These are phyloP conservation scores for Abrus pulchellus DNA, from an alignment of 306 rosid species.

Conservation along the genomic window DNA sequence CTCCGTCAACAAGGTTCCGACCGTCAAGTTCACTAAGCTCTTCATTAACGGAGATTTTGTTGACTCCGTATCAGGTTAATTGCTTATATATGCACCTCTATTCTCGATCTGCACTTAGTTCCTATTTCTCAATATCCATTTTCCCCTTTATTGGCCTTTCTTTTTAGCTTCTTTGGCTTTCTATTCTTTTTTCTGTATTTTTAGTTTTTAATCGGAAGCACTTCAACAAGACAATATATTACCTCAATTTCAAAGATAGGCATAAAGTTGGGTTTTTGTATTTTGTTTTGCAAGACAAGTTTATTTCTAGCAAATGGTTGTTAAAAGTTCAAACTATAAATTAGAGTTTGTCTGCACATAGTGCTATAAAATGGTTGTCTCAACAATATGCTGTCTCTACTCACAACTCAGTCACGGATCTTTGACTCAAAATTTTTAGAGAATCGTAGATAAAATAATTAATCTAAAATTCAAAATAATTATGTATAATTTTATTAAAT, in stretches of 20 bases:
- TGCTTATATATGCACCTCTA: background rate
- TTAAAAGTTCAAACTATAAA: background rate
- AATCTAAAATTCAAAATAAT: too few relatives aligned
- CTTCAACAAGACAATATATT: background rate
- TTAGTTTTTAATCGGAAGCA: too few relatives aligned
- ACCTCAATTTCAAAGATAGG: background rate
- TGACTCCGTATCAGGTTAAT: constrained; percentile 75
- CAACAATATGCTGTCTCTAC: too few relatives aligned
- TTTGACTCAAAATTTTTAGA: too few relatives aligned
- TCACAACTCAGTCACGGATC: too few relatives aligned
- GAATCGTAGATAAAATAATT: too few relatives aligned
- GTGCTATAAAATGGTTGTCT: too few relatives aligned
- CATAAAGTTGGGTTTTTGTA: background rate
- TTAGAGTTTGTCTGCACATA: background rate
- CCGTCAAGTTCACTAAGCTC: constrained; percentile 77
- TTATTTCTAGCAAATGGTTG: too few relatives aligned
- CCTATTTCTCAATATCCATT: background rate
- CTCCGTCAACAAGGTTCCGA: constrained; percentile 45
- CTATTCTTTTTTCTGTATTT: too few relatives aligned
- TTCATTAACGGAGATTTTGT: constrained; percentile 86
- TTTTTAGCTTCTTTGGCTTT: background rate
- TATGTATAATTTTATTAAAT: too few relatives aligned
- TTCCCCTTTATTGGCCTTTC: background rate
- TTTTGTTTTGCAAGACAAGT: too few relatives aligned
- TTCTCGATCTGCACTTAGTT: background rate